These are phyloP conservation scores for Lenzites betulinus DNA, from an alignment of 768 basidiomycete species.

Conservation along the genomic window DNA sequence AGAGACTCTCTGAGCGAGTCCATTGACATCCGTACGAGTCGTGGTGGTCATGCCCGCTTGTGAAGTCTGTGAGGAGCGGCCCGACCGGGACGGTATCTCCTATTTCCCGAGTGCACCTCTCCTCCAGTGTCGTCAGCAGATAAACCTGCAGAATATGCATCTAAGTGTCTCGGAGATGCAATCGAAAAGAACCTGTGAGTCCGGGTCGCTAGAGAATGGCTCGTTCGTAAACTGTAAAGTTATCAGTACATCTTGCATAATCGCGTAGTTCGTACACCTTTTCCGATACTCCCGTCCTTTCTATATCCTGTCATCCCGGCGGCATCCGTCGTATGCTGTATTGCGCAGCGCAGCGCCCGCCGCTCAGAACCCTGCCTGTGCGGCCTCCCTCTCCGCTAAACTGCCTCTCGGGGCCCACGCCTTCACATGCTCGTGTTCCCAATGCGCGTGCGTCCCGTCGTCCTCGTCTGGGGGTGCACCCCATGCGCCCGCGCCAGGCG, in stretches of 20 bases:
- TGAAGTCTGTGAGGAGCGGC: too few relatives aligned
- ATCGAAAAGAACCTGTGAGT: too few relatives aligned
- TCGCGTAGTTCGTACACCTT: slow-evolving; percentile 2
- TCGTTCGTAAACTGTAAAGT: slow-evolving; percentile 1
- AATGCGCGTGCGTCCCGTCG: slow-evolving; percentile 30
- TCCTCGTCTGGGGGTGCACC: slow-evolving; percentile 40
- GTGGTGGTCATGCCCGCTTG: neutral
- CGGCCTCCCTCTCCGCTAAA: slow-evolving; percentile 44
- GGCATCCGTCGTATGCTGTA: too few relatives aligned
- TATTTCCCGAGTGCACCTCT: too few relatives aligned
- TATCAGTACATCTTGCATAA: slow-evolving; percentile 1
- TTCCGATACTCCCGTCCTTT: neutral
- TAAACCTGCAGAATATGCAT: too few relatives aligned
- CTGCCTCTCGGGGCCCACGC: slow-evolving; percentile 76
- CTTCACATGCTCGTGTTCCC: slow-evolving; percentile 35
- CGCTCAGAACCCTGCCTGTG: slow-evolving; percentile 59
- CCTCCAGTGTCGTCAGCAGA: too few relatives aligned
- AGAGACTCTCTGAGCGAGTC: neutral
- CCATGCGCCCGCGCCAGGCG: slow-evolving; percentile 92
- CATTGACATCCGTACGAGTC: neutral
- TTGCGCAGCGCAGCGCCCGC: neutral
- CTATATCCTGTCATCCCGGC: neutral
- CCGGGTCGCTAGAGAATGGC: neutral
- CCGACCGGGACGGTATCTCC: too few relatives aligned
- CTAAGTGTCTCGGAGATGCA: too few relatives aligned